phyloP scores from a whole-genome alignment of 2,329 filamentous ascomycete genomes.

The Alternaria tenuissima region DNA sequence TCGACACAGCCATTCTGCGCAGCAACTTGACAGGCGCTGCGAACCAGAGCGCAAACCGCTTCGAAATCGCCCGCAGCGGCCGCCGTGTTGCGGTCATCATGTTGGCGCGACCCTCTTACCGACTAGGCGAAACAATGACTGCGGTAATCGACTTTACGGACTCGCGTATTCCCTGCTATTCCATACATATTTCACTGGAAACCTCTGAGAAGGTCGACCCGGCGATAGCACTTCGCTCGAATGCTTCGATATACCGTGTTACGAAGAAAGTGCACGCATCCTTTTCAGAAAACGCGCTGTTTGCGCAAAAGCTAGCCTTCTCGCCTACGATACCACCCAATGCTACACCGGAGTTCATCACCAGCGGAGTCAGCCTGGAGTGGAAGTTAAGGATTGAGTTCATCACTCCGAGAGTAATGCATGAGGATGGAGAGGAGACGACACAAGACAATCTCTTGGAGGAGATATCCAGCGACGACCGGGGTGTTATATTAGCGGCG shows the following conservation, averaged over 20 bases:
- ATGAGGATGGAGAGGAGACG: slow-evolving; percentile 43
- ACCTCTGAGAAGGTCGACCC: slow-evolving; percentile 84
- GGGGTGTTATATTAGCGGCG: slow-evolving; percentile 78
- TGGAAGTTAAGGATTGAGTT: slow-evolving; percentile 95
- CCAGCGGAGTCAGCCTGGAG: slow-evolving; percentile 83
- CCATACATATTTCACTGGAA: slow-evolving; percentile 83
- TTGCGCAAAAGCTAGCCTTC: slow-evolving; percentile 80
- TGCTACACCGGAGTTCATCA: slow-evolving; percentile 91
- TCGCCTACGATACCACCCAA: slow-evolving; percentile 81
- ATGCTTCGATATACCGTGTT: slow-evolving; percentile 84
- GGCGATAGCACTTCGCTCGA: slow-evolving; percentile 81
- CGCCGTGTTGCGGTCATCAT: slow-evolving; percentile 89
- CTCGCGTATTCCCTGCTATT: slow-evolving; percentile 83
- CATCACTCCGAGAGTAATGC: slow-evolving; percentile 72
- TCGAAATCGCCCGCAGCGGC: slow-evolving; percentile 94
- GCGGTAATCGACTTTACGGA: slow-evolving; percentile 84
- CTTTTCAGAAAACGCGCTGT: slow-evolving; percentile 83
- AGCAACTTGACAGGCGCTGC: slow-evolving; percentile 65
- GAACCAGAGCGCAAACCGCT: slow-evolving; percentile 87
- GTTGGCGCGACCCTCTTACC: slow-evolving; percentile 85
- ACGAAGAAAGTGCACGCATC: slow-evolving; percentile 83
- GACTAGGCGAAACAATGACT: slow-evolving; percentile 85
- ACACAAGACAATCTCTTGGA: slow-evolving; percentile 69
- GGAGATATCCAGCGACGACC: slow-evolving; percentile 78
- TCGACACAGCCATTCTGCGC: slow-evolving; percentile 88